A percentile compares a stretch with the other conserved stretches of the same genome.
Evolutionary conservation across 345 rosid species (phyloP).

Genomic region (Raphanus sativus): DNA sequence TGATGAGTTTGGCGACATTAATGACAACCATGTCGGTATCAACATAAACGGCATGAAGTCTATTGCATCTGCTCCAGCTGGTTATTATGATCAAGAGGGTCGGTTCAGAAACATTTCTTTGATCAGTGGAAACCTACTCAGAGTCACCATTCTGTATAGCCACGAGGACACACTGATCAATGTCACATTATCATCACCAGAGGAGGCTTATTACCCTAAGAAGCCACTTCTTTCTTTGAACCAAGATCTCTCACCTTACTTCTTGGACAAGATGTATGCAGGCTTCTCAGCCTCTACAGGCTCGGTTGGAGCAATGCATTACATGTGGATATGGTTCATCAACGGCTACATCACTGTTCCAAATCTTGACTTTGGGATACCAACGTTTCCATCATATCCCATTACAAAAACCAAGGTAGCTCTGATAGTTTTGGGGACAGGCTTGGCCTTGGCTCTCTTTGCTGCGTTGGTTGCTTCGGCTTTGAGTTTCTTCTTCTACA

Average conservation of each 20-base stretch:
- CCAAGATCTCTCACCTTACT: constrained; percentile 40
- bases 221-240: constrained; percentile 46
- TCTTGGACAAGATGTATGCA: constrained; percentile 47
- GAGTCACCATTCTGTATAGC: constrained; percentile 36
- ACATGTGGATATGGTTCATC: constrained; percentile 44
- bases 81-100: neutral
- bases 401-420: constrained; percentile 9
- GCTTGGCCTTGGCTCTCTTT: constrained; percentile 40
- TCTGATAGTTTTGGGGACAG: constrained; percentile 17
- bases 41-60: neutral
- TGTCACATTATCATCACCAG: constrained; percentile 45
- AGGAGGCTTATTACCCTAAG: constrained; percentile 21
- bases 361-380: neutral
- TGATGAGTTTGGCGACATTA: neutral
- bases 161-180: constrained; percentile 22
- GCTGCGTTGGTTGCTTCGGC: constrained; percentile 19
- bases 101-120: neutral
- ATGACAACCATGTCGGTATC: neutral
- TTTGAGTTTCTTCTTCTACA: constrained; percentile 18
- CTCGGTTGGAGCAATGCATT: constrained; percentile 38
- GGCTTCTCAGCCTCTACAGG: constrained; percentile 63
- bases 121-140: neutral
- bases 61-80: neutral
- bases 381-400: constrained; percentile 51
- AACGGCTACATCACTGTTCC: neutral